These are phyloP conservation scores for Sergeia podlipaevii DNA, from an alignment of 208 protist species.

Conservation along the genomic window DNA sequence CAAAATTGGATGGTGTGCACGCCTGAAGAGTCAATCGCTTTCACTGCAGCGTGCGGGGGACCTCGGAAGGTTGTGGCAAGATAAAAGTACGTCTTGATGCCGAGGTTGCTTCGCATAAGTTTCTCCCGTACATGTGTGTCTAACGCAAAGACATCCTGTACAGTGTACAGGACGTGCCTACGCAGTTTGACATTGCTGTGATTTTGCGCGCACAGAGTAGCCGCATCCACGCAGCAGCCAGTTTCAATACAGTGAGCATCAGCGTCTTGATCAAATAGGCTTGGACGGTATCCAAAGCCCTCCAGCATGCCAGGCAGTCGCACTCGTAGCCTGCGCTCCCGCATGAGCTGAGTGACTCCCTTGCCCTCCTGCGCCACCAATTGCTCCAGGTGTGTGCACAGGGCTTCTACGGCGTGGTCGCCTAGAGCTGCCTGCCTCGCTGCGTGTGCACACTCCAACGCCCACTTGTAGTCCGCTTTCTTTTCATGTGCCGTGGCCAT, in stretches of 20 bases:
- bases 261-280: neutral
- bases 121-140: no score
- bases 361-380: neutral
- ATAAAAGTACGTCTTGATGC: no score
- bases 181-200: no score
- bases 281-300: slow-evolving; percentile 1
- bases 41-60: no score
- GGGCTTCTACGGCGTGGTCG: neutral
- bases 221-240: slow-evolving; percentile 1
- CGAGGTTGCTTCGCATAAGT: no score
- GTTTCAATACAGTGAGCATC: no score
- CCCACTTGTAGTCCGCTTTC: neutral
- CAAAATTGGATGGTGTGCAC: no score
- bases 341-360: no score
- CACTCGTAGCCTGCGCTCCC: neutral
- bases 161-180: neutral
- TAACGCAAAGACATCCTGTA: no score
- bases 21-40: no score
- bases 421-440: neutral
- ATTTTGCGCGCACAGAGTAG: no score
- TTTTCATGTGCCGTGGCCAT: slow-evolving; percentile 1
- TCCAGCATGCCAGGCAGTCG: slow-evolving; percentile 1
- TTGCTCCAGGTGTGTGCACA: neutral
- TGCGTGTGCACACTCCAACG: neutral
- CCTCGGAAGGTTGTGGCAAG: no score